phyloP scores from a whole-genome alignment of 768 basidiomycete species.

The Cystobasidium onofrii region DNA sequence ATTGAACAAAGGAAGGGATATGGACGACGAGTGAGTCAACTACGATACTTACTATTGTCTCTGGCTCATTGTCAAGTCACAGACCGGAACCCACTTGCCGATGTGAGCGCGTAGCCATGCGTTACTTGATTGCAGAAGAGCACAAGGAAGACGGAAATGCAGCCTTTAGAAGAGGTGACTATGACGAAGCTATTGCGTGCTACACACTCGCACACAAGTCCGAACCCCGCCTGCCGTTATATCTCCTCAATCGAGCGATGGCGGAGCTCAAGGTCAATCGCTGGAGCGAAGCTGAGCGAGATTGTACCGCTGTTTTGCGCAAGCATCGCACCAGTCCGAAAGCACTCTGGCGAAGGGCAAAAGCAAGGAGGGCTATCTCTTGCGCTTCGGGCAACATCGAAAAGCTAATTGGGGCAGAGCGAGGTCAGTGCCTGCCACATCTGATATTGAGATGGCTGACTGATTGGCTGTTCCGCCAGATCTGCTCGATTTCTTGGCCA shows the following conservation, averaged over 20 bases:
- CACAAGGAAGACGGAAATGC: constrained; percentile 95
- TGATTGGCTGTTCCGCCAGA: not conserved
- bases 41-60: not conserved
- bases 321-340: constrained; percentile 28
- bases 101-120: constrained; percentile 17
- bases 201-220: constrained; percentile 52
- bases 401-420: constrained; percentile 28
- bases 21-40: constrained; percentile 13
- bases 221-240: constrained; percentile 27
- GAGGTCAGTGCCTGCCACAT: not conserved
- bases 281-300: constrained; percentile 27
- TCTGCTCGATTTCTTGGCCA: constrained; percentile 19
- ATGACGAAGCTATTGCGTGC: constrained; percentile 61
- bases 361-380: constrained; percentile 14
- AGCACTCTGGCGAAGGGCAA: constrained; percentile 30
- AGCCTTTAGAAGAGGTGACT: constrained; percentile 67
- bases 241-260: constrained; percentile 30
- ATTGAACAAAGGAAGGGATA: constrained; percentile 1
- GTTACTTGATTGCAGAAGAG: constrained; percentile 52
- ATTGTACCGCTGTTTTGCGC: constrained; percentile 22
- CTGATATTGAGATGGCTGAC: too few species aligned
- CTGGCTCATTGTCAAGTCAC: not conserved
- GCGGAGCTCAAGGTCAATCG: constrained; percentile 25
- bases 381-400: constrained; percentile 20
- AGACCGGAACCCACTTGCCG: constrained; percentile 5